These are phyloP conservation scores for Candida coleopterorum DNA, from an alignment of 805 yeast species.

Conservation along the genomic window DNA sequence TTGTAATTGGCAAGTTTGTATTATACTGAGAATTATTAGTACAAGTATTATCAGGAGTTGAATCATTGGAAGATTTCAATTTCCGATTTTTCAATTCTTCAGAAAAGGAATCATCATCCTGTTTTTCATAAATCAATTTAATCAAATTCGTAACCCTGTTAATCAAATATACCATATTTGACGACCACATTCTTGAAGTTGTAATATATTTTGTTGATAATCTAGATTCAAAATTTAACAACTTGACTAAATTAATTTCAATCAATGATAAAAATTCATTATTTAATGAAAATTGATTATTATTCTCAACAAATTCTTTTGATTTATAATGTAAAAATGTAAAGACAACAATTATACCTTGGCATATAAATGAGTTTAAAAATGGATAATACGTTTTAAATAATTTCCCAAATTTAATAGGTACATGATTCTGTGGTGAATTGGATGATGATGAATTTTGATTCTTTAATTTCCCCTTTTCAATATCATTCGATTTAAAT, in stretches of 20 bases:
- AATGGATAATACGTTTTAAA: constrained; percentile 42
- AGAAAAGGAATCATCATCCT: constrained; percentile 5
- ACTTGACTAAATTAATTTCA: constrained; percentile 18
- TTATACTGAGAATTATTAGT: constrained; percentile 1
- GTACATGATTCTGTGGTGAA: constrained; percentile 4
- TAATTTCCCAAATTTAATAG: constrained; percentile 24
- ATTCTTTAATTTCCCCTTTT: neutral
- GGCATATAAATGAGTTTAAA: constrained; percentile 45
- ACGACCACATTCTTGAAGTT: constrained; percentile 28
- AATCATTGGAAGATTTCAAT: neutral
- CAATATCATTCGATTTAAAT: constrained; percentile 1
- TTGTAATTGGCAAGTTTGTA: constrained; percentile 6
- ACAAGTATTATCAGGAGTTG: neutral
- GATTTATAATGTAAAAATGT: constrained; percentile 43
- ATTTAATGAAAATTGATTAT: constrained; percentile 2
- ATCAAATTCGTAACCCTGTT: constrained; percentile 27
- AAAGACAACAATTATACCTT: constrained; percentile 47
- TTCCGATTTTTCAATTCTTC: constrained; percentile 2
- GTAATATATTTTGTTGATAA: constrained; percentile 16
- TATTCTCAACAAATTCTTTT: constrained; percentile 13
- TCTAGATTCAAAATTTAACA: constrained; percentile 21
- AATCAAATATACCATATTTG: constrained; percentile 27
- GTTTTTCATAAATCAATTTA: constrained; percentile 19
- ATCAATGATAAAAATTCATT: constrained; percentile 18
- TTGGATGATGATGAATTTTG: neutral